Evolutionary conservation across 176 grass and related monocot genomes (phyloP).

Genomic region (Chrysopogon serrulatus): DNA sequence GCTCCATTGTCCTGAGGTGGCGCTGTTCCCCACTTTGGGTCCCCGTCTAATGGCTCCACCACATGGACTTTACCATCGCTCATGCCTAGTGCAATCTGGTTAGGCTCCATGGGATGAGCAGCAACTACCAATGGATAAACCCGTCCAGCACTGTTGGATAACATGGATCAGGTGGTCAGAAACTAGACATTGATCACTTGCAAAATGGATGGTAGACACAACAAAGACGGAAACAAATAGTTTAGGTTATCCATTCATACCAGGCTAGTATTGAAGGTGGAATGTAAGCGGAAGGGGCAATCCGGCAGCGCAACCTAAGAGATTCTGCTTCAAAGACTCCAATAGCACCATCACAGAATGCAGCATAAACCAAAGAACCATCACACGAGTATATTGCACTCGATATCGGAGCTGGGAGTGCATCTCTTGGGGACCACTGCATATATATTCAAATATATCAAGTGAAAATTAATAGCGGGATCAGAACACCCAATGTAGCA

Average conservation of each 20-base stretch:
- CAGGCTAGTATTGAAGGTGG: constrained; percentile 70
- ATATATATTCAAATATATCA: constrained; percentile 8
- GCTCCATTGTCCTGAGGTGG: constrained; percentile 75
- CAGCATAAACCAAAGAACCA: constrained; percentile 67
- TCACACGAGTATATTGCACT: constrained; percentile 99
- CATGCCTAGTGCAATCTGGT: constrained; percentile 97
- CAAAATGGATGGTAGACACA: background rate
- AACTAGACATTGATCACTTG: background rate
- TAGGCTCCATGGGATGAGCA: constrained; percentile 84
- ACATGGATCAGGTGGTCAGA: background rate
- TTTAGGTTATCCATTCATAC: constrained; percentile 29
- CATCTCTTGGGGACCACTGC: constrained; percentile 89
- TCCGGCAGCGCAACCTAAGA: constrained; percentile 75
- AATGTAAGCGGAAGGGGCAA: constrained; percentile 80
- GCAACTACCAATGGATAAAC: constrained; percentile 77
- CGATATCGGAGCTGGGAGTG: constrained; percentile 80
- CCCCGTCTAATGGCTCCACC: constrained; percentile 72
- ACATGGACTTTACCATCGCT: constrained; percentile 86
- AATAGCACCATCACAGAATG: constrained; percentile 88
- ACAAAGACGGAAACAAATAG: background rate
- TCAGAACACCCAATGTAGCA: background rate
- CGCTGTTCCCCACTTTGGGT: constrained; percentile 77
- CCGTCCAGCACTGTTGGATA: constrained; percentile 45
- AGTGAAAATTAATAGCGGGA: constrained; percentile 2
- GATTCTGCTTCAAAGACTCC: constrained; percentile 96